Percentiles rank a stretch among this genome's conserved stretches.
Evolutionary conservation across 306 rosid species (phyloP).

Genomic region (Neltuma alba): DNA sequence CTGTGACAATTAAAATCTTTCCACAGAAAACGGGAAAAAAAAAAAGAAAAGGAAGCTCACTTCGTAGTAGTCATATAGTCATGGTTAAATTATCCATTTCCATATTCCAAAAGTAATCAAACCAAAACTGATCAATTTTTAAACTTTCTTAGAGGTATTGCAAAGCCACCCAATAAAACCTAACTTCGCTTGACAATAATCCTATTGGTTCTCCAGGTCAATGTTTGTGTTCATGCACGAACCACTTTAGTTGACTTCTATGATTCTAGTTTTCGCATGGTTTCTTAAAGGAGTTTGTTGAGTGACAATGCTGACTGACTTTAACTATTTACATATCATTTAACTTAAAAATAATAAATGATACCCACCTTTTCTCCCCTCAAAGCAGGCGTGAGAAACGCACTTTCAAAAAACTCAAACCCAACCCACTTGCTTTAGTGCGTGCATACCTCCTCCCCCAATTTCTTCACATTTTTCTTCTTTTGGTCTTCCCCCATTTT

Average conservation of each 20-base stretch:
- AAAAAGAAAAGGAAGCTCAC: too few relatives aligned
- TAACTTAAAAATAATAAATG: constrained; percentile 4
- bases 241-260: constrained; percentile 35
- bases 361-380: constrained; percentile 29
- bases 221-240: constrained; percentile 7
- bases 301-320: constrained; percentile 19
- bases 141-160: constrained; percentile 24
- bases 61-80: too few relatives aligned
- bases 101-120: constrained; percentile 5
- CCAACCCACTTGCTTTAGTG: constrained; percentile 54
- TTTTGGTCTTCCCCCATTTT: constrained; percentile 23
- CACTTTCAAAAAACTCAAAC: constrained; percentile 18
- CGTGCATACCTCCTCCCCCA: constrained; percentile 44
- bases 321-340: constrained; percentile 9
- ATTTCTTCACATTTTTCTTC: neutral
- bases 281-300: constrained; percentile 19
- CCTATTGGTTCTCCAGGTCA: constrained; percentile 16
- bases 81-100: constrained; percentile 15
- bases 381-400: constrained; percentile 6
- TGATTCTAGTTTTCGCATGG: neutral
- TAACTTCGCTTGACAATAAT: constrained; percentile 21
- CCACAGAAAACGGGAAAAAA: neutral
- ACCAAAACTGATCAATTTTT: neutral
- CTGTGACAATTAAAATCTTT: neutral
- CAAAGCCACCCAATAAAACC: constrained; percentile 40